A percentile compares a stretch with the other conserved stretches of the same genome.
These are phyloP conservation scores for Aspergillus nidulans DNA, from an alignment of 495 filamentous ascomycete species.

Conservation along the genomic window DNA sequence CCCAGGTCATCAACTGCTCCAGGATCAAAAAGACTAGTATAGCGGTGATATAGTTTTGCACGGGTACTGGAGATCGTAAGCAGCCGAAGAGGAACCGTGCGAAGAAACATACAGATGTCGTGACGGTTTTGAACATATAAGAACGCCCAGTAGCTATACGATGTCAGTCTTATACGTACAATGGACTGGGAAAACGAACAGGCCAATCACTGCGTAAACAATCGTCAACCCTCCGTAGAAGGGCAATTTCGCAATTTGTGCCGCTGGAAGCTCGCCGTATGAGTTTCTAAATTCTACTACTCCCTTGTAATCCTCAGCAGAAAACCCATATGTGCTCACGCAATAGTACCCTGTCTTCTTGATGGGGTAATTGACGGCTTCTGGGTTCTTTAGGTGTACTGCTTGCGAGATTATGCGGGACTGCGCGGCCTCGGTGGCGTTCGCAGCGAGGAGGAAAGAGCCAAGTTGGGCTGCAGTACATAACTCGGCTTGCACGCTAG, in stretches of 20 bases:
- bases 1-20: conserved; percentile 98
- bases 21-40: conserved; percentile 91
- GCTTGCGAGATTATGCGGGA: conserved; percentile 72
- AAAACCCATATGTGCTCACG: conserved; percentile 69
- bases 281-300: conserved; percentile 91
- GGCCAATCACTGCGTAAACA: conserved; percentile 81
- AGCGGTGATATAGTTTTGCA: conserved; percentile 99
- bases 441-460: conserved; percentile 74
- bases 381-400: conserved; percentile 72
- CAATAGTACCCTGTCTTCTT: conserved; percentile 95
- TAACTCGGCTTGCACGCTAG: conserved; percentile 57
- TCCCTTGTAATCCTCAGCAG: conserved; percentile 61
- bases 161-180: conserved; percentile 17
- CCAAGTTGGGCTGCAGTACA: conserved; percentile 75
- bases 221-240: conserved; percentile 97
- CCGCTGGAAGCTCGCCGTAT: conserved; percentile 91
- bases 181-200: conserved; percentile 40
- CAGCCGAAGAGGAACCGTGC: background rate
- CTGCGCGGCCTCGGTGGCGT: conserved; percentile 63
- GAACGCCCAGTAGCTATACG: conserved; percentile 79
- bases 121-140: conserved; percentile 90
- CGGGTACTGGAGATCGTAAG: conserved; percentile 62
- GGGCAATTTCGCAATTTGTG: conserved; percentile 93
- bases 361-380: conserved; percentile 73
- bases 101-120: conserved; percentile 67